phyloP scores from a whole-genome alignment of 805 yeast species.

The Jamesozyma rosinii region DNA sequence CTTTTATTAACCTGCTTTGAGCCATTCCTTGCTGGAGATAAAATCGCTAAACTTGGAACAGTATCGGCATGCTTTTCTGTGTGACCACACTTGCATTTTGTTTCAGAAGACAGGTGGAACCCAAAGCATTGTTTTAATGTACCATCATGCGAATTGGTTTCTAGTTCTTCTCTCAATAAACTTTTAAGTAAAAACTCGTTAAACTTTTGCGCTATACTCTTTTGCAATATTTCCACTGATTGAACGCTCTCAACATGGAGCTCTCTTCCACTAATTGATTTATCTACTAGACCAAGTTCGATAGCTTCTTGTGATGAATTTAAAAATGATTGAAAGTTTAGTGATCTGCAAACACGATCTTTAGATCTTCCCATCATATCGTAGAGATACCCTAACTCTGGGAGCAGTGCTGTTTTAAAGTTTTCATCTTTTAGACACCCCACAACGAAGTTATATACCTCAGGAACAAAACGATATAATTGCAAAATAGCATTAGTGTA shows the following conservation, averaged over 20 bases:
- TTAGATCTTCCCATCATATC: constrained; percentile 84
- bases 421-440: constrained; percentile 47
- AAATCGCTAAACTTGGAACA: constrained; percentile 21
- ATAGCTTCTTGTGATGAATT: constrained; percentile 40
- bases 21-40: constrained; percentile 24
- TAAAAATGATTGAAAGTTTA: constrained; percentile 60
- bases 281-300: constrained; percentile 43
- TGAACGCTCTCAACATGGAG: constrained; percentile 14
- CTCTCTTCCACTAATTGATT: constrained; percentile 24
- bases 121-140: constrained; percentile 28
- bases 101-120: constrained; percentile 18
- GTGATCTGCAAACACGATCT: constrained; percentile 70
- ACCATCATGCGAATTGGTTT: constrained; percentile 15
- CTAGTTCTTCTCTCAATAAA: constrained; percentile 23
- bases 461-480: constrained; percentile 67
- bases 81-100: constrained; percentile 20
- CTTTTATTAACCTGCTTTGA: constrained; percentile 26
- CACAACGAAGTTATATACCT: constrained; percentile 56
- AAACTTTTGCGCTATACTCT: constrained; percentile 19
- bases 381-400: constrained; percentile 79
- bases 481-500: constrained; percentile 74
- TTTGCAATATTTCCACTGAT: constrained; percentile 8
- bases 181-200: constrained; percentile 21
- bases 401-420: constrained; percentile 45
- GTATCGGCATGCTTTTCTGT: constrained; percentile 13